Base-by-base conservation (phyloP, 495 filamentous ascomycete species). In the Hyaloscypha bicolor region DNA sequence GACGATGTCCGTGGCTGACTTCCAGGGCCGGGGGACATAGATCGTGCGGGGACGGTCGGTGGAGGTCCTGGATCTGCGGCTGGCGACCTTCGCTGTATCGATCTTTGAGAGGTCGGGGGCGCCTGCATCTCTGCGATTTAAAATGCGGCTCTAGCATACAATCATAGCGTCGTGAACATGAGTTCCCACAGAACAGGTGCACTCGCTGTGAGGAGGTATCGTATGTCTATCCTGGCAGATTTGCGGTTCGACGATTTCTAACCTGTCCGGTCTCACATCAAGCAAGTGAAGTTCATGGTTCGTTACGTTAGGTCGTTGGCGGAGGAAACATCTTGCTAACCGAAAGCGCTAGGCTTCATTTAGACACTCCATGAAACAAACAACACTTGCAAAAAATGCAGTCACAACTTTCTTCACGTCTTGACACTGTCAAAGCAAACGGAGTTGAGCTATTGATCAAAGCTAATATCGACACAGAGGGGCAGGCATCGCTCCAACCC, bases 31-130 rank as follows among this genome's bases (percentile, higher is more conserved):
- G 80, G 79, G 31, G 80, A 81, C 31, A 81, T 80, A 25, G 77
- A 73, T 35, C 79, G 77, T 53, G 73, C 69, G 74, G 91, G 92
- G 14, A 79, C 72, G 67, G 69, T 79, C 33, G 81, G 78, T 60
- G 80, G 73, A 69, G 74, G 73, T 22, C 77, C 80, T 65, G 77
- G 77, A 31, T 84, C 82, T 31, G 77, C 78, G 45, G 76, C 80
- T 22, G 83, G 83, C 60, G 83, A 84, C 69, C 82, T 77, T 55
- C 83, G 65, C 42, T 70, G 67, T 30, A 66, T 66, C 2, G 67
- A 63, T 65, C 71, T 53, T 67, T 72, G 71, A 21, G 67, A 69
- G 1, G 70, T 71, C 42, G 60, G 31, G n/a, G 63, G 64, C 29
- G 66, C 63, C 55, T 69, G 67, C 71, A 72, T 72, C 22, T 61